Base-by-base conservation (phyloP, 441 rosid genomes). In the Euphorbia schlechtendalii region DNA sequence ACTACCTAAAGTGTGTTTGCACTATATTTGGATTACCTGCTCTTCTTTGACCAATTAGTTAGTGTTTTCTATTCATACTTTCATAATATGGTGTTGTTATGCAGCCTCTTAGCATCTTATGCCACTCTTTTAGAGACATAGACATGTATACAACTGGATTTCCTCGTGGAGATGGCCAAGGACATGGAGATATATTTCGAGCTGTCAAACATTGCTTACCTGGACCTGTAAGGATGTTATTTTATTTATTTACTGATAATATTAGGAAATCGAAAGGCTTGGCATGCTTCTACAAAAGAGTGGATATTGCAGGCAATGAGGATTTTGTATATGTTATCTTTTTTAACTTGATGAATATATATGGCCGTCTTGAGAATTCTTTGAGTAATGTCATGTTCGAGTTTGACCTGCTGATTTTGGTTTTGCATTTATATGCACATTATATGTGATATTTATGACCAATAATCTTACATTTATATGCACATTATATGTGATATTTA, bases 21-120 rank as follows among this genome's bases (percentile, higher is more conserved):
- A n/a, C 34, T 45, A 8, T 20, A 22, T 30, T 60, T 34, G 22
- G 11, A 32, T 40, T 36, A 5, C 46, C 28, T 36, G 43, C 8
- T 13, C 27, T 27, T 17, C 14, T 64, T 11, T 10, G 40, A 13
- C 63, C n/a, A 40, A 32, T 70, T 52, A 21, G 25, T 36, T 24
- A 52, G 45, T 22, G 14, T 28, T 25, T 28, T 18, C 55, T 38
- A 20, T 51, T 58, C 64, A 34, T 55, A 64, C 41, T 20, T 38
- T 74, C 60, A 51, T 63, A 68, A 21, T 20, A 62, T 36, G 38
- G n/a, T 65, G 32, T 54, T 56, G 59, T 66, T 59, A 21, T 79
- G 87, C 88, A 93, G 96, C 99, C 97, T 49, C 90, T 93, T 56
- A 93, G 97, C 82, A 88, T 93, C 76, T 79, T 93, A 66, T 93